Percentiles rank a stretch among this genome's conserved stretches.
phyloP scores from a whole-genome alignment of 192 early-diverging fungal genomes.

The Spizellomyces punctatus region DNA sequence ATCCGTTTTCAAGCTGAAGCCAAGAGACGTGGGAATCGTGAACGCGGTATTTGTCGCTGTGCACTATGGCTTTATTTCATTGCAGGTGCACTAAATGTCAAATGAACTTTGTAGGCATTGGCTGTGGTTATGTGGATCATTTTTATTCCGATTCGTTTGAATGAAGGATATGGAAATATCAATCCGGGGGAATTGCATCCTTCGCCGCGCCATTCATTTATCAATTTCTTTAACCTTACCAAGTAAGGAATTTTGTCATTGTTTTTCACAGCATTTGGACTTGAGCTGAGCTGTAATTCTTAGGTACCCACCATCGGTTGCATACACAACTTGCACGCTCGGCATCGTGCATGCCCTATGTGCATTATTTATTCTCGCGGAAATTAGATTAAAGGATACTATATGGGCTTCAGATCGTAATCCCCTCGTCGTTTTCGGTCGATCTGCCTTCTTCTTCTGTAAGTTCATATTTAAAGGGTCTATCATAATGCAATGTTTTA shows the following conservation, averaged over 20 bases:
- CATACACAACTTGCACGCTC: slow-evolving; percentile 36
- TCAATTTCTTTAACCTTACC: slow-evolving; percentile 46
- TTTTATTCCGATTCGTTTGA: slow-evolving; percentile 36
- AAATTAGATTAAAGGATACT: background rate
- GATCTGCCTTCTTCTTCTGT: slow-evolving; percentile 38
- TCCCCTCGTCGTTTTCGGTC: slow-evolving; percentile 28
- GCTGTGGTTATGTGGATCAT: slow-evolving; percentile 29
- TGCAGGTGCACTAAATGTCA: background rate
- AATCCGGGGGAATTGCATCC: slow-evolving; percentile 37
- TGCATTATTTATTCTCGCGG: slow-evolving; percentile 28
- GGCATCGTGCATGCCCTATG: slow-evolving; percentile 35
- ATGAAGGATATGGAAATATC: slow-evolving; percentile 42
- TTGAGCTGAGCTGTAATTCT: background rate
- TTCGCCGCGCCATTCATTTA: slow-evolving; percentile 21
- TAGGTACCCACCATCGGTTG: slow-evolving; percentile 42
- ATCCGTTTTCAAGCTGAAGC: slow-evolving; percentile 11
- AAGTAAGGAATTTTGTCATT: slow-evolving; percentile 18
- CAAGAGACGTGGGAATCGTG: slow-evolving; percentile 10
- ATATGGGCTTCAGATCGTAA: slow-evolving; percentile 13
- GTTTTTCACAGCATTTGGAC: background rate
- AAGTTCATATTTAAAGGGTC: background rate
- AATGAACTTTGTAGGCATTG: slow-evolving; percentile 13
- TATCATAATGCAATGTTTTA: background rate
- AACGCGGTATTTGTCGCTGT: slow-evolving; percentile 29
- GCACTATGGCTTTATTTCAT: background rate